A percentile compares a stretch with the other conserved stretches of the same genome.
Conservation (phyloP, 495 filamentous ascomycete genomes). For the Neurospora intermedia region DNA sequence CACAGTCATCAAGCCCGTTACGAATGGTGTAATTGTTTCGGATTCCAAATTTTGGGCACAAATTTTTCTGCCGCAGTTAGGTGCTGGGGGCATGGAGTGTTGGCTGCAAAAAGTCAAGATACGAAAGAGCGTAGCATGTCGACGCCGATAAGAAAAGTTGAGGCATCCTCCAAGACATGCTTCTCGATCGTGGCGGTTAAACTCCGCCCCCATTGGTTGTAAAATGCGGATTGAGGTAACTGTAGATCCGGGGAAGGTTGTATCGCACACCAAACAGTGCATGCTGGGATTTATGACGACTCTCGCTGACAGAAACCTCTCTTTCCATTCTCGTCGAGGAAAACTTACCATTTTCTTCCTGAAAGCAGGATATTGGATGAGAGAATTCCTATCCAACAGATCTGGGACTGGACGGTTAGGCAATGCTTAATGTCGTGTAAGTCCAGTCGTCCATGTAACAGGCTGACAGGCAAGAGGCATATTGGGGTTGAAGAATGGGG, state of each 20-base stretch:
- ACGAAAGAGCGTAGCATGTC: not conserved
- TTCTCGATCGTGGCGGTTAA: not conserved
- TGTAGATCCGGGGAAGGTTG: not conserved
- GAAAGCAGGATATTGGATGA: not conserved
- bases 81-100: not conserved
- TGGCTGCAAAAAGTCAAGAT: not conserved
- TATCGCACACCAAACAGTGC: not conserved
- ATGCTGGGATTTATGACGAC: not conserved
- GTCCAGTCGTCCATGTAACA: not conserved
- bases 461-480: not conserved
- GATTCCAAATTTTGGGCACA: not conserved
- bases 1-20: not conserved
- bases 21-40: not conserved
- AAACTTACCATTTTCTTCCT: not conserved
- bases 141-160: not conserved
- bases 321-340: not conserved
- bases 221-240: not conserved
- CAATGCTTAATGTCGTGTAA: not conserved
- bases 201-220: not conserved
- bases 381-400: not conserved
- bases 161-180: not conserved
- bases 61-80: not conserved
- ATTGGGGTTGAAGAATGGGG: not conserved
- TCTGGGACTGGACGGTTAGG: not conserved
- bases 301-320: not conserved